Conservation (phyloP, 129 eudicot genomes). For the Deinandra increscens region DNA sequence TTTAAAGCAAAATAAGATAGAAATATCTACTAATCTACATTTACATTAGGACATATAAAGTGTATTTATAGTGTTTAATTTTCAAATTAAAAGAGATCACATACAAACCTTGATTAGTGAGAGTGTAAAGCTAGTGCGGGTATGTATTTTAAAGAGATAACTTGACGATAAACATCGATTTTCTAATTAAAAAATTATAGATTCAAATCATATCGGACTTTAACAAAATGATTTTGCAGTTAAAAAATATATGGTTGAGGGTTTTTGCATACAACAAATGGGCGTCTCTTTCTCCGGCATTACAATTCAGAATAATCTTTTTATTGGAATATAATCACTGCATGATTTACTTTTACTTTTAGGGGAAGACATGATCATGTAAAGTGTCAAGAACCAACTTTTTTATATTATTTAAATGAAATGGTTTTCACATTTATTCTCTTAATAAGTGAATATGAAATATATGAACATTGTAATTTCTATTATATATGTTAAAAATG, state of each 20-base stretch:
- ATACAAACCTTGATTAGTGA: constrained; percentile 8
- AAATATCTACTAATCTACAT: neutral
- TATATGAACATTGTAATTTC: too few species aligned
- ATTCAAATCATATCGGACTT: too few species aligned
- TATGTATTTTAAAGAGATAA: too few species aligned
- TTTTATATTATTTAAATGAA: constrained; percentile 13
- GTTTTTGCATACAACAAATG: constrained; percentile 22
- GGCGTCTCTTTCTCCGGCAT: constrained; percentile 36
- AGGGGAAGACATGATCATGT: constrained; percentile 16
- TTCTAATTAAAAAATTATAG: too few species aligned
- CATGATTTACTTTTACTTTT: constrained; percentile 25
- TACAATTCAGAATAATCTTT: constrained; percentile 10
- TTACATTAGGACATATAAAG: neutral
- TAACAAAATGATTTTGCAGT: too few species aligned
- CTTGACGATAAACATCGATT: too few species aligned
- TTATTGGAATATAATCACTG: constrained; percentile 31
- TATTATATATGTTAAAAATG: too few species aligned
- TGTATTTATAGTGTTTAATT: neutral
- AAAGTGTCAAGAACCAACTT: constrained; percentile 16
- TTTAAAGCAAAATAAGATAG: too few species aligned
- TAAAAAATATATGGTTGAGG: too few species aligned
- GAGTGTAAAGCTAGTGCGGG: constrained; percentile 20
- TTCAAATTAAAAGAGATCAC: neutral
- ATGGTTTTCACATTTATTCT: too few species aligned
- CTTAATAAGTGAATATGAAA: too few species aligned